Evolutionary conservation across 2,329 filamentous ascomycete genomes (phyloP), one percentile per base, ranked within the genome.

Genomic region (Pseudocercospora musae): DNA sequence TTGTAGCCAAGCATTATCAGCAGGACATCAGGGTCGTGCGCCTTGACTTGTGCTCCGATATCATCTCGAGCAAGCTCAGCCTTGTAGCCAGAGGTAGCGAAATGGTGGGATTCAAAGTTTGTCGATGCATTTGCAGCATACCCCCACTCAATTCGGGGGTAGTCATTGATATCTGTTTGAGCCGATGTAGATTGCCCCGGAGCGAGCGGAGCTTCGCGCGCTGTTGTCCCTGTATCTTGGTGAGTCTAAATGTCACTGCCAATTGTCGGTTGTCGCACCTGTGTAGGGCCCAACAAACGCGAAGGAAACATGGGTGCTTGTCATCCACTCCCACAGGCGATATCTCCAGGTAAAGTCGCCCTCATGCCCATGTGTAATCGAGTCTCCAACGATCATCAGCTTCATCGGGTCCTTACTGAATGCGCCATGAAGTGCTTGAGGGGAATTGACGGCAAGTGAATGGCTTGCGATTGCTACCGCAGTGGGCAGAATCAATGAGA

Each of bases 281-380:
- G 60, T 71, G 66, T 73, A 79, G 1, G 75, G 76, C 8, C 78
- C 78, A 15, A 68, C 66, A 25, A 66, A 66, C 11, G 75, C 73
- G 50, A 77, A 76, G 9, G 65, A 53, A 7, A 74, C 63, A 46
- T 62, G 27, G 40, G 73, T 53, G 7, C 54, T 42, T 0, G 62
- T 62, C 58, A 79, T 71, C 77, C 78, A 80, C 52, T 79, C 60
- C 72, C 74, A 78, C 10, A 80, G 66, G 3, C 77, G 73, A 60
- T 78, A 80, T 11, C 78, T 71, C 78, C 78, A 80, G 13, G 78
- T 80, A 57, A 70, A 78, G 63, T 80, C 78, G 18, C 75, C 77
- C 60, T 79, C 76, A 25, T 63, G 48, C 20, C 66, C 68, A 23
- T 69, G 67, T 8, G 68, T 69, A 21, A 70, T 70, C 25, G 65